These are phyloP conservation scores for Boletus subcaerulescens DNA, from an alignment of 768 basidiomycete genomes.

Conservation along the genomic window DNA sequence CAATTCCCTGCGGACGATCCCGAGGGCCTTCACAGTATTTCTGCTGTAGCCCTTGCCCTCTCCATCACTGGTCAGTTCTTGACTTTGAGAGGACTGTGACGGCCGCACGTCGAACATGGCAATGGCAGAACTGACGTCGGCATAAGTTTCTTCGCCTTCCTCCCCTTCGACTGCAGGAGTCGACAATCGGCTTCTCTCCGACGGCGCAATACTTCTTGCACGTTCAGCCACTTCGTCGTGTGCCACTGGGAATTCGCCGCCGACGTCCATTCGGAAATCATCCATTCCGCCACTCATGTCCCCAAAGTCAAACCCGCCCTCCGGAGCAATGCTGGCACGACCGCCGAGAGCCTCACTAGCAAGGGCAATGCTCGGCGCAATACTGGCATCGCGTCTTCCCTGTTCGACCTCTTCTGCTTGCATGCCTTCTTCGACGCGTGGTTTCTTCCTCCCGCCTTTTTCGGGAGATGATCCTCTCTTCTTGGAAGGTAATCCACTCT, in stretches of 20 bases:
- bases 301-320: conserved; percentile 59
- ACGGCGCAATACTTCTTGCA: conserved; percentile 49
- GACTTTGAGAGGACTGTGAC: conserved; percentile 48
- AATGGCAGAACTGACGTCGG: conserved; percentile 72
- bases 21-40: conserved; percentile 84
- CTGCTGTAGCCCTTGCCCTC: conserved; percentile 80
- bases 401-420: conserved; percentile 66
- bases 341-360: conserved; percentile 55
- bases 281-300: conserved; percentile 55
- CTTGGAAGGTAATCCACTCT: conserved; percentile 48
- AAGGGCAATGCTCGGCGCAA: conserved; percentile 58
- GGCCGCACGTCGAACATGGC: conserved; percentile 74
- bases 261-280: conserved; percentile 72
- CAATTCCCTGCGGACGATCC: conserved; percentile 70
- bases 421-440: conserved; percentile 50
- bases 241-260: conserved; percentile 40
- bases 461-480: conserved; percentile 60
- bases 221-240: conserved; percentile 35
- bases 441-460: conserved; percentile 54
- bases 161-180: conserved; percentile 64
- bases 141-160: conserved; percentile 64
- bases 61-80: conserved; percentile 42
- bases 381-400: conserved; percentile 62
- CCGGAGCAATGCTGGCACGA: conserved; percentile 51
- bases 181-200: conserved; percentile 60